Conservation (phyloP, 2,329 filamentous ascomycete genomes). For the Claviceps quebecensis region DNA sequence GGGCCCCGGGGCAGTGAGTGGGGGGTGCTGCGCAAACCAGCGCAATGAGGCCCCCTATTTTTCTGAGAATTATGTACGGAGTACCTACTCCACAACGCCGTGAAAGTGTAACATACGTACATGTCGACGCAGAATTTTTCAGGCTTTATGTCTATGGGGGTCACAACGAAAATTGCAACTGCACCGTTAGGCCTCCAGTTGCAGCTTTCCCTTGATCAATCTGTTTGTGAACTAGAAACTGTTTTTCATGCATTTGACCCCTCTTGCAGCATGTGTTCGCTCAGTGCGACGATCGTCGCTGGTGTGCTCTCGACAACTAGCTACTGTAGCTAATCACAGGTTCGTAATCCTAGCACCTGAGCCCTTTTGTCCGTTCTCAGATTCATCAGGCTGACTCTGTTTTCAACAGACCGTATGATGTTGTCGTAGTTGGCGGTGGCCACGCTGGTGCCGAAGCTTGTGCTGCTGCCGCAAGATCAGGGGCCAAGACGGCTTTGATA, state of each 20-base stretch:
- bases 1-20: no score
- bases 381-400: neutral
- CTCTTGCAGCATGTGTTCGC: constrained; percentile 11
- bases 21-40: no score
- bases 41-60: no score
- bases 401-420: constrained; percentile 57
- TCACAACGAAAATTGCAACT: no score
- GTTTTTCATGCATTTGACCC: neutral
- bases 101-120: no score
- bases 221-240: no score
- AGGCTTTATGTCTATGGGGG: no score
- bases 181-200: no score
- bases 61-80: no score
- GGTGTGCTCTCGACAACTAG: constrained; percentile 13
- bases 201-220: no score
- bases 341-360: neutral
- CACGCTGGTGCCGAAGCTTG: constrained; percentile 93
- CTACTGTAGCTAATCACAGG: constrained; percentile 15
- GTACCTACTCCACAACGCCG: no score
- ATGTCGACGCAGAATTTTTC: no score
- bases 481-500: constrained; percentile 76
- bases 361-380: neutral
- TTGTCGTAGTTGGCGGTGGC: constrained; percentile 88
- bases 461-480: constrained; percentile 75
- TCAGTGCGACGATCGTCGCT: constrained; percentile 10